phyloP scores from a whole-genome alignment of 192 early-diverging fungal species.

The Coemansia brasiliensis region DNA sequence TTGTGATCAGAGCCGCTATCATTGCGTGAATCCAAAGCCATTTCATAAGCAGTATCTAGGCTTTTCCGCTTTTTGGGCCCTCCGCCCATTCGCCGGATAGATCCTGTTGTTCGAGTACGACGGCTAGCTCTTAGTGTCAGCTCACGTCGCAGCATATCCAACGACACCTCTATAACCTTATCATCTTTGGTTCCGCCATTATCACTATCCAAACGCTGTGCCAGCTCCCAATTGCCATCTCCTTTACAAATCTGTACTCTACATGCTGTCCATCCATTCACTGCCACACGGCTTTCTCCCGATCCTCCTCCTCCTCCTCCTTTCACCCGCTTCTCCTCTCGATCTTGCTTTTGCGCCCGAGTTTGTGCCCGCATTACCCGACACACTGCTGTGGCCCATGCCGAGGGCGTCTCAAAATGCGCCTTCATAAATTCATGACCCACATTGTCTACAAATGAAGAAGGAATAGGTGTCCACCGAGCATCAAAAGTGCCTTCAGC shows the following conservation, averaged over 20 bases:
- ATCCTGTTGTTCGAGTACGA: constrained; percentile 1
- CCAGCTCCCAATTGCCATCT: constrained; percentile 26
- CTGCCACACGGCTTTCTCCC: constrained; percentile 56
- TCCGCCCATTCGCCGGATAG: background rate
- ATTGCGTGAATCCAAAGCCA: background rate
- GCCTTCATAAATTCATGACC: constrained; percentile 45
- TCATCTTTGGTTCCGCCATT: background rate
- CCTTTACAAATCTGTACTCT: constrained; percentile 36
- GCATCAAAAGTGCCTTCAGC: constrained; percentile 28
- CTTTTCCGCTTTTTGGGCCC: constrained; percentile 1
- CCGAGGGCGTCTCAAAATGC: constrained; percentile 62
- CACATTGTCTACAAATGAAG: constrained; percentile 13
- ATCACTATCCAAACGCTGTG: constrained; percentile 14
- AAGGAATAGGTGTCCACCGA: constrained; percentile 33
- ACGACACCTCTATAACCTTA: constrained; percentile 16
- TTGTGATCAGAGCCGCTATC: constrained; percentile 10
- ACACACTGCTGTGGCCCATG: constrained; percentile 65
- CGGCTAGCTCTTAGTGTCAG: constrained; percentile 12
- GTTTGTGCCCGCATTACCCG: constrained; percentile 53
- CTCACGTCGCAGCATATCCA: constrained; percentile 40
- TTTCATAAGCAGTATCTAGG: background rate
- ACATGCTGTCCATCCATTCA: constrained; percentile 69
- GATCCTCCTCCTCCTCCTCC: background rate
- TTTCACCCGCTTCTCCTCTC: background rate
- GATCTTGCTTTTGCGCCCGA: constrained; percentile 13